Evolutionary conservation across 1,284 basidiomycete species (phyloP).

Genomic region (Leccinum fallax): DNA sequence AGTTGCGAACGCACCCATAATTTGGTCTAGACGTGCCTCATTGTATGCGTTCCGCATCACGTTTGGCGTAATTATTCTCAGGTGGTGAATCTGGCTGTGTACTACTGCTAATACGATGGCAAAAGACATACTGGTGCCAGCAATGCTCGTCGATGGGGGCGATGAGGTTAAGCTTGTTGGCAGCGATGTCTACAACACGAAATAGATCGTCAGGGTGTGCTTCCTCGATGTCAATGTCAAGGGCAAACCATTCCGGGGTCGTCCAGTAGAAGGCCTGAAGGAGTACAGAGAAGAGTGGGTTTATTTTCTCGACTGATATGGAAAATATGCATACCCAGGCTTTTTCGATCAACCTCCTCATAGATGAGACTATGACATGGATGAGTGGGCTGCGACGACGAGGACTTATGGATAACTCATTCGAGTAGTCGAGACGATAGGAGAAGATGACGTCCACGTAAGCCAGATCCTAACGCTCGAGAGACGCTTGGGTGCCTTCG

Average conservation of each 20-base stretch:
- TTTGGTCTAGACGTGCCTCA: no score
- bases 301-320: not conserved
- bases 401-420: slow-evolving; percentile 30
- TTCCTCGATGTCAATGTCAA: slow-evolving; percentile 47
- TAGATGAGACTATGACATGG: not conserved
- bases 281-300: not conserved
- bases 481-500: slow-evolving; percentile 61
- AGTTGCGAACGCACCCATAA: no score
- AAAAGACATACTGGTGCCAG: no score
- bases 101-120: no score
- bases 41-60: no score
- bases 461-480: slow-evolving; percentile 65
- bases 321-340: slow-evolving; percentile 35
- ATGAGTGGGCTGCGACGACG: not conserved
- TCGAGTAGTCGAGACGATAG: slow-evolving; percentile 53
- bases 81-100: no score
- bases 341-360: slow-evolving; percentile 35
- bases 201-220: slow-evolving; percentile 34
- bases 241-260: slow-evolving; percentile 61
- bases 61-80: no score
- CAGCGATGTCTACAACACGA: no score
- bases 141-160: no score
- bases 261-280: slow-evolving; percentile 47
- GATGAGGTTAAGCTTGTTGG: no score
- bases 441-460: slow-evolving; percentile 67